phyloP scores from a whole-genome alignment of 352 stramenopile species.

The Pythium apleroticum region DNA sequence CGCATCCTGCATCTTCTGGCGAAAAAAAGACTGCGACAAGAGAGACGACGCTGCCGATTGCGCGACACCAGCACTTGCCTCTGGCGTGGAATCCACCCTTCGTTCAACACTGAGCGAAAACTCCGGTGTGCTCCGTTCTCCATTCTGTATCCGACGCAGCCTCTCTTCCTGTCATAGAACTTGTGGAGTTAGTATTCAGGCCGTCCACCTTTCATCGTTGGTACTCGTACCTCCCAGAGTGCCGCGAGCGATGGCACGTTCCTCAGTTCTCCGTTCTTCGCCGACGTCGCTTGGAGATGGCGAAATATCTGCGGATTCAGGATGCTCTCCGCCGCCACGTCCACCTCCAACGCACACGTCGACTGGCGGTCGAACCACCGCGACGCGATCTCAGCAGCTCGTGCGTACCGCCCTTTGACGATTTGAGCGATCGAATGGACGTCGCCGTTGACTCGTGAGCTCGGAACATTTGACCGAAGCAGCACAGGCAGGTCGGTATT shows the following conservation, averaged over 20 bases:
- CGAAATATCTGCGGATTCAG: constrained; percentile 59
- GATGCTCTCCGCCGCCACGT: constrained; percentile 68
- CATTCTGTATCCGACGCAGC: constrained; percentile 45
- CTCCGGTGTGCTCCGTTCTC: constrained; percentile 46
- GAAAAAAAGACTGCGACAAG: constrained; percentile 82
- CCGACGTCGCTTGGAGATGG: constrained; percentile 41
- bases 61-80: constrained; percentile 14
- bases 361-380: constrained; percentile 74
- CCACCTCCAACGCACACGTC: constrained; percentile 65
- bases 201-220: not conserved
- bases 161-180: constrained; percentile 59
- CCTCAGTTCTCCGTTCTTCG: constrained; percentile 40
- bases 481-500: constrained; percentile 31
- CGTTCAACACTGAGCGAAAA: constrained; percentile 59
- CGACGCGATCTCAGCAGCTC: constrained; percentile 30
- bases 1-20: constrained; percentile 73
- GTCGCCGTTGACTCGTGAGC: constrained; percentile 21
- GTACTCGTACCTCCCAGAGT: constrained; percentile 67
- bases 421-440: constrained; percentile 25
- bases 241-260: constrained; percentile 79
- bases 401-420: constrained; percentile 22
- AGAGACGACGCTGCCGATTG: constrained; percentile 45
- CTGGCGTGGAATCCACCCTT: constrained; percentile 23
- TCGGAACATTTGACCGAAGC: constrained; percentile 40
- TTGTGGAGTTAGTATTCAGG: not conserved